Evolutionary conservation across 257 asterid species (phyloP).

Genomic region (Prunella vulgaris): DNA sequence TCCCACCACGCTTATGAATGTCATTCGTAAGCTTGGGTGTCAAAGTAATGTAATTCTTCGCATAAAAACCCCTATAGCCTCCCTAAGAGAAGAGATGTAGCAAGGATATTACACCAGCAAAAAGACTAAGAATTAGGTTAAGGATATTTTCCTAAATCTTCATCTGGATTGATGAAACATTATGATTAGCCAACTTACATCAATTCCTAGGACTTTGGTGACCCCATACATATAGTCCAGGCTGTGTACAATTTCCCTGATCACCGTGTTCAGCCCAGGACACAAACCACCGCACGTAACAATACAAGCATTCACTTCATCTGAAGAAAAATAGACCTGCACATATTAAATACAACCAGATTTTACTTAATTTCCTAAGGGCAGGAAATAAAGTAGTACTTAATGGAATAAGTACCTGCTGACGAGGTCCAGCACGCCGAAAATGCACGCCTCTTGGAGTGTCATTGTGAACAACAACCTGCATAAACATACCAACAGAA

Average conservation of each 20-base stretch:
- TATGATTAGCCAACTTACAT: constrained; percentile 56
- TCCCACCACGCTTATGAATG: constrained; percentile 98
- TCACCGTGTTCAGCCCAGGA: constrained; percentile 97
- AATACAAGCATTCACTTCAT: constrained; percentile 88
- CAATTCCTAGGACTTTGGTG: constrained; percentile 77
- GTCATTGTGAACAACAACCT: constrained; percentile 92
- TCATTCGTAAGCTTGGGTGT: constrained; percentile 84
- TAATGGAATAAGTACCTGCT: constrained; percentile 50
- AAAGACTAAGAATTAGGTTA: background rate
- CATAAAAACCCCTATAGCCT: constrained; percentile 92
- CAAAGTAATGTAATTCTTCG: constrained; percentile 68
- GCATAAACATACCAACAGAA: constrained; percentile 11
- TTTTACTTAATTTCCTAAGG: background rate
- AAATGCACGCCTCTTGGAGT: constrained; percentile 93
- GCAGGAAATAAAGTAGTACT: background rate
- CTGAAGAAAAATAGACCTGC: constrained; percentile 86
- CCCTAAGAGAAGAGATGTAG: constrained; percentile 50
- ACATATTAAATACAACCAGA: constrained; percentile 18
- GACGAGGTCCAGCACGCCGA: constrained; percentile 98
- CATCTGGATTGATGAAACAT: background rate
- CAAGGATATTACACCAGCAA: background rate
- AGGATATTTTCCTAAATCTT: background rate
- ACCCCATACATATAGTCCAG: constrained; percentile 95
- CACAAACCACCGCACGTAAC: constrained; percentile 99
- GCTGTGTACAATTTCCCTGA: constrained; percentile 87